Evolutionary conservation across 2,329 filamentous ascomycete species (phyloP), one percentile per base, ranked within the genome.

Genomic region (Ceratocystis lukuohia): DNA sequence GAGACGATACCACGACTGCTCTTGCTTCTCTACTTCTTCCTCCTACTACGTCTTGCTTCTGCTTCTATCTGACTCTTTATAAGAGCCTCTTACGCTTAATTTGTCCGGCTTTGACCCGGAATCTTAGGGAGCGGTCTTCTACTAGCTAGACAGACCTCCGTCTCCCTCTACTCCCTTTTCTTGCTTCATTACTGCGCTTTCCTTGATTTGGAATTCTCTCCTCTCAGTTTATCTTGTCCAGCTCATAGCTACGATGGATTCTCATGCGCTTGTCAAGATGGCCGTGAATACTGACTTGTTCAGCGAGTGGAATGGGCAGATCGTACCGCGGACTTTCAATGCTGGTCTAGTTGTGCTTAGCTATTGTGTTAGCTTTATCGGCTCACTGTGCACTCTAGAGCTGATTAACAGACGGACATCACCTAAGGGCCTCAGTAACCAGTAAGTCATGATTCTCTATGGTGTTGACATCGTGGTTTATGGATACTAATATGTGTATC

Each of bases 361-460:
- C 72, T 84, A 88, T 69, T 78, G 89, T 70, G 88, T 91, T 71
- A 93, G 89, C 71, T 79, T 89, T 44, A 81, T 91, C 69, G 91
- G 91, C 69, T 87, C 89, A 62, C 81, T 84, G 63, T 90, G 90
- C 2, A 92, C 91, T 0, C 79, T 96, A 41, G 91, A 96, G 74
- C 77, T 96, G 67, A 84, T 96, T 64, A 88, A 94, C 73, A 80
- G 89, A 67, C 80, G 89, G 70, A 91, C 88, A 0, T 85, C 87
- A 1, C 82, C 82, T 65, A 83, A 82, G 72, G 88, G 88, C 7
- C 74, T 82, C 65, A 84, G 85, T 72, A 91, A 90, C 71, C 85
- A 88, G 87, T 88, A 80, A 66, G 79, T 71, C 37, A 45, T 5
- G 15, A 48, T 48, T 20, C n/a, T 22, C 46, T 7, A 7, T 48